Percentiles rank a stretch among this genome's conserved stretches.
phyloP scores from a whole-genome alignment of 148 eudicot genomes.

The Nepenthes mirabilis region DNA sequence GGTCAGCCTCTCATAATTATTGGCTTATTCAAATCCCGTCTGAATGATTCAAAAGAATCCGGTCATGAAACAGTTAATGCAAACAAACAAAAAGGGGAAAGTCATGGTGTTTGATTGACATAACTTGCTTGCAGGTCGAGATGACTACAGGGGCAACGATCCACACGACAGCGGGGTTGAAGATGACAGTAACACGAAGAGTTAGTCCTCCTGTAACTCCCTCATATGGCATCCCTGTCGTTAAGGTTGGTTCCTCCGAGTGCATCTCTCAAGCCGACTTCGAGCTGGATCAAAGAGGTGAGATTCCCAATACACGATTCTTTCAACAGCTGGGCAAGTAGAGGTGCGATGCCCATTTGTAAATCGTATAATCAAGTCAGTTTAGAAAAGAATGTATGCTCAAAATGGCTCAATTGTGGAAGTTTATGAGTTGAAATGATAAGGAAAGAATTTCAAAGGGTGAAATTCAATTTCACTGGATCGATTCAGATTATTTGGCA shows the following conservation, averaged over 20 bases:
- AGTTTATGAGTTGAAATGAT: no score
- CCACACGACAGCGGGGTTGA: conserved; percentile 85
- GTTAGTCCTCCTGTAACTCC: conserved; percentile 28
- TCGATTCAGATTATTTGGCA: no score
- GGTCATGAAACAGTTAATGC: background rate
- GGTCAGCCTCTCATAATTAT: no score
- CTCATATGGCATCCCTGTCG: conserved; percentile 25
- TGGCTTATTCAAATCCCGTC: background rate
- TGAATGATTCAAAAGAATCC: background rate
- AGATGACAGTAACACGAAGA: conserved; percentile 68
- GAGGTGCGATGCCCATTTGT: no score
- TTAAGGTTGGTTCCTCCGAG: conserved; percentile 24
- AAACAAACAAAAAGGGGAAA: no score
- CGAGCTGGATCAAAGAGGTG: conserved; percentile 21
- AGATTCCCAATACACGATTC: conserved; percentile 13
- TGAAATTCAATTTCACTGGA: no score
- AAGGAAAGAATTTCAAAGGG: no score
- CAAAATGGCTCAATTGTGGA: no score
- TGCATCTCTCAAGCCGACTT: conserved; percentile 15
- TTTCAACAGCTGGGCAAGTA: no score
- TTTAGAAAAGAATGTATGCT: no score
- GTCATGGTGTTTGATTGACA: background rate
- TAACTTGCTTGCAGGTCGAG: conserved; percentile 40
- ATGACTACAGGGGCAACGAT: conserved; percentile 99
- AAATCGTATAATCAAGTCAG: no score